Evolutionary conservation across 306 rosid species (phyloP), one percentile per base, ranked within the genome.

Genomic region (Biancaea sappan): DNA sequence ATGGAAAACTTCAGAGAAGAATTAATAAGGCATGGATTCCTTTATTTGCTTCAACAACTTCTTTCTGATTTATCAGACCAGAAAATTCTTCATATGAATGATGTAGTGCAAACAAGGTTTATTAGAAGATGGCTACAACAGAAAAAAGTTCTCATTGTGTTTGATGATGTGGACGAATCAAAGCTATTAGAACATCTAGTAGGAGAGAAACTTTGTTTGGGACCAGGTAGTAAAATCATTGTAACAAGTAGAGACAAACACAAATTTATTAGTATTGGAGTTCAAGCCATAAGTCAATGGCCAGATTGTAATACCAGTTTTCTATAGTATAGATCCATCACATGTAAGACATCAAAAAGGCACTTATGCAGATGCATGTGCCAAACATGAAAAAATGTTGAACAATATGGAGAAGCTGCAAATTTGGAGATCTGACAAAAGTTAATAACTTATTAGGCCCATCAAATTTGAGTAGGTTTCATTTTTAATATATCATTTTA

Each of bases 221-320:
- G 56, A 22, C 19, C 12, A 2, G 71, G 71, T 6, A 79, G 79
- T 2, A 73, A n/a, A 37, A 41, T 79, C 74, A 72, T 79, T 37
- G 22, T 68, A 35, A 80, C 84, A 3, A 50, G 67, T 0, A 50
- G 72, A 15, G 46, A 75, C 53, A 76, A 28, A 44, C 78, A 71
- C 0, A 48, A 64, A 2, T 43, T 79, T 1, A 10, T 0, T 3
- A 15, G 56, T 9, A 19, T 32, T 40, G 24, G 25, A 26, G 26
- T 34, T 53, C 3, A 76, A 0, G 3, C 34, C n/a, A 72, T 81
- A 40, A n/a, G n/a, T n/a, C n/a, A n/a, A n/a, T n/a, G n/a, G n/a
- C n/a, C n/a, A n/a, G n/a, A n/a, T n/a, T n/a, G n/a, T n/a, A n/a
- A n/a, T n/a, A n/a, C n/a, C n/a, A n/a, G n/a, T n/a, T n/a, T n/a